Evolutionary conservation across 495 filamentous ascomycete species (phyloP).

Genomic region (Penicillium arizonense): DNA sequence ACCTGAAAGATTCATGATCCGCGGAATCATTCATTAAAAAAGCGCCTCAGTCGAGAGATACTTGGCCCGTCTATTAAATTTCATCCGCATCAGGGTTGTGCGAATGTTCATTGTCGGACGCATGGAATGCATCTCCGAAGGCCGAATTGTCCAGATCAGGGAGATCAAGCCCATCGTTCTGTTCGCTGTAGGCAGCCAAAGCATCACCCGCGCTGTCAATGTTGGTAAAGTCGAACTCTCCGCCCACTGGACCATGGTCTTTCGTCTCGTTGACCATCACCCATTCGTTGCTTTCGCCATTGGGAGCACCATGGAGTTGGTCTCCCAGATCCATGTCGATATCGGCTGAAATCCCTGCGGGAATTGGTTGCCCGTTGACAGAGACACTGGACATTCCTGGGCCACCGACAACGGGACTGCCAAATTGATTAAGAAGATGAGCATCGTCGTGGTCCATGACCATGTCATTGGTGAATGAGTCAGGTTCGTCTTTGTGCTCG

Average conservation of each 20-base stretch:
- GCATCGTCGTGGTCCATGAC: conserved; percentile 62
- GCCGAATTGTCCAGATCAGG: conserved; percentile 57
- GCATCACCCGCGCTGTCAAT: conserved; percentile 63
- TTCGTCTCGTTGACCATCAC: conserved; percentile 56
- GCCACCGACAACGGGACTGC: conserved; percentile 47
- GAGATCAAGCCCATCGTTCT: conserved; percentile 48
- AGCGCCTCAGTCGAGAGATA: conserved; percentile 12
- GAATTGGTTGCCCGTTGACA: conserved; percentile 25
- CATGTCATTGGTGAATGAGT: conserved; percentile 54
- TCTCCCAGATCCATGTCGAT: conserved; percentile 46
- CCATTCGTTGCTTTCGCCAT: conserved; percentile 54
- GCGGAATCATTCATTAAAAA: conserved; percentile 14
- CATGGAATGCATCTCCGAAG: conserved; percentile 63
- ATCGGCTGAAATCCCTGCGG: conserved; percentile 21
- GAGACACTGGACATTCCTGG: conserved; percentile 25
- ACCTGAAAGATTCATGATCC: conserved; percentile 5
- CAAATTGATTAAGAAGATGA: conserved; percentile 63
- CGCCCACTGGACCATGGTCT: conserved; percentile 19
- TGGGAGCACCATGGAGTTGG: conserved; percentile 27
- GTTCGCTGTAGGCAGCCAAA: conserved; percentile 57
- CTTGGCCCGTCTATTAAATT: conserved; percentile 29
- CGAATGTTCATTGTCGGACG: conserved; percentile 51
- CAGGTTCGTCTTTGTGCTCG: conserved; percentile 32
- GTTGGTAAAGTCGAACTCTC: conserved; percentile 55
- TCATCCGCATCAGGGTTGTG: conserved; percentile 46